Evolutionary conservation across 2,329 filamentous ascomycete genomes (phyloP), one percentile per base, ranked within the genome.

Genomic region (Neurospora crassa): DNA sequence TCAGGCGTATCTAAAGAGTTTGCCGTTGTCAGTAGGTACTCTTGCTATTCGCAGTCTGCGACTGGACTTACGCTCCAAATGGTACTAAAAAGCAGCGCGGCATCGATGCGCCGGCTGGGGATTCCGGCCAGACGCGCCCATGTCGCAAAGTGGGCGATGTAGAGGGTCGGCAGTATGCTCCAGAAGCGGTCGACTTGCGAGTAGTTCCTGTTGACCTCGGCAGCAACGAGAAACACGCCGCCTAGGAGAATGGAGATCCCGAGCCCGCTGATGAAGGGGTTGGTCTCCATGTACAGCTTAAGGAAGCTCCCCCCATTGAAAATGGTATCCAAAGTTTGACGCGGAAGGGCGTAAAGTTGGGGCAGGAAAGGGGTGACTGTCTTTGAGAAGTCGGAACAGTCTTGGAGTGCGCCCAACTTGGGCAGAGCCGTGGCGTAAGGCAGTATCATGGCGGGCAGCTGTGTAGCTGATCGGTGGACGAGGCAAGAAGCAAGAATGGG

Each of bases 131-230:
- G 77, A 76, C 92, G 91, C 53, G 94, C 91, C 90, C 94, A 99
- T n/a, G 89, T 77, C 45, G 89, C 87, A 79, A 92, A 96, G 81
- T 99, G 94, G 6, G 89, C 86, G 79, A 96, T 91, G 81, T 97
- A 98, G 69, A 97, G 78, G 8, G 92, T 91, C 1, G 96, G 96
- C 69, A 99, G 82, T 73, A 99, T 85, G 78, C 93, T 96, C 96
- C 96, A 99, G 76, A 91, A 83, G 68, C 96, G 89, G 80, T 99
- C 96, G 59, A 99, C 91, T 82, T 99, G 96, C n/a, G 94, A 97
- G 80, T 94, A 97, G 81, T 99, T 99, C 78, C 87, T 88, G 82
- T 96, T 98, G 82, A 93, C 82, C 81, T 98, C 95, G 0, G 94
- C 92, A 5, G 89, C 83, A 41, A 95, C 78, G 34, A 97, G 83